Conservation (phyloP, 75 land plant genomes). For the Cryptomeria japonica region DNA sequence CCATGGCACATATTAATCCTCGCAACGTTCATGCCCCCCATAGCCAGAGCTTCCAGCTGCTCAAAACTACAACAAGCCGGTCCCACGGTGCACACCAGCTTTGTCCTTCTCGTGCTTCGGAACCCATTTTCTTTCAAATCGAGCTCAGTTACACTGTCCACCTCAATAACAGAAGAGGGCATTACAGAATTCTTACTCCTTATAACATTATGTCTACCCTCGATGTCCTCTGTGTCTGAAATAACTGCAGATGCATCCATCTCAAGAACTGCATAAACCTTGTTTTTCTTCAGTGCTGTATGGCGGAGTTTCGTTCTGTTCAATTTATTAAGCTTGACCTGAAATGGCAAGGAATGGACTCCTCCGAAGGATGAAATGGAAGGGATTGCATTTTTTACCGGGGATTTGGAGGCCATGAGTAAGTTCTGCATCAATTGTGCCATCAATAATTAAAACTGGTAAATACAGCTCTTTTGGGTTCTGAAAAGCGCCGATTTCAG, state of each 20-base stretch:
- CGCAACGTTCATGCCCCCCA: conserved; percentile 76
- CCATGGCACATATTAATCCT: conserved; percentile 77
- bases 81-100: conserved; percentile 75
- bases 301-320: background rate
- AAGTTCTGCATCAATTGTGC: conserved; percentile 13
- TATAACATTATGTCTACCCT: background rate
- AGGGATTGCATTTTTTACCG: background rate
- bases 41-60: conserved; percentile 60
- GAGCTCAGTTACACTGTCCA: conserved; percentile 40
- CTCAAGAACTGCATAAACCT: conserved; percentile 1
- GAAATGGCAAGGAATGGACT: background rate
- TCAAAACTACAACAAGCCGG: conserved; percentile 54
- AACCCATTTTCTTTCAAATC: conserved; percentile 60
- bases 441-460: background rate
- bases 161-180: conserved; percentile 14
- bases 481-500: background rate
- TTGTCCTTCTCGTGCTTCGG: conserved; percentile 56
- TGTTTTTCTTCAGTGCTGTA: background rate
- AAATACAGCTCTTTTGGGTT: background rate
- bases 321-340: background rate
- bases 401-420: background rate
- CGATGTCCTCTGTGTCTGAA: background rate
- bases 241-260: conserved; percentile 2
- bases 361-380: background rate
- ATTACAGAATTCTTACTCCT: background rate